Evolutionary conservation across 2,329 filamentous ascomycete species (phyloP), one percentile per base, ranked within the genome.

Genomic region (Verticillium nubilum): DNA sequence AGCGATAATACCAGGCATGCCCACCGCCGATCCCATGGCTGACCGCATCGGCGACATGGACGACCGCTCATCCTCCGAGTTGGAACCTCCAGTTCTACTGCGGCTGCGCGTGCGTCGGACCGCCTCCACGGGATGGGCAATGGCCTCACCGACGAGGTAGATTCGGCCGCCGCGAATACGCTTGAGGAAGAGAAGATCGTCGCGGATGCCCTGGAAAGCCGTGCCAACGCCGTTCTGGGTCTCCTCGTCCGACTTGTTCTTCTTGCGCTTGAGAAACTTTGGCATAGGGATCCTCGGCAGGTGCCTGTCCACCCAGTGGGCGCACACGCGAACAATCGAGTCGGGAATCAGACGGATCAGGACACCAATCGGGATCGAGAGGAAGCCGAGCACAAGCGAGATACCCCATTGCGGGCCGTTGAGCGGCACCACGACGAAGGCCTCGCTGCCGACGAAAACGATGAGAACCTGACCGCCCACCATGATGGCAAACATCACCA

Each of bases 381-480:
- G 73, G 59, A 85, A 76, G 26, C 88, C 87, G 59, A 89, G 80
- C 35, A 89, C 76, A 56, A 91, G 78, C 9, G 86, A 90, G 64
- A 90, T 85, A 27, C 77, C 87, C 88, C 88, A 91, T 66, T 90
- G 86, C 15, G 78, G 70, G 28, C 80, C 83, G 60, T 82, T 83
- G 26, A 91, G 67, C 12, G 62, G 77, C 5, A 74, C 75, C 17
- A 74, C 70, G 4, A 72, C 77, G 73, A 92, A 89, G 3, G 88
- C 88, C 12, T 74, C 72, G 26, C 86, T 86, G 61, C 89, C 89
- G 53, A 91, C 80, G 66, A 86, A 90, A 61, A 91, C 79, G 67
- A 92, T 91, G 78, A 91, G 80, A 29, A 88, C 75, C 69, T 91
- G 89, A 15, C 86, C 87, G 59, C 80, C 87, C 61, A 91, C 79